These are phyloP conservation scores for Komagataella populi DNA, from an alignment of 805 yeast genomes.

Conservation along the genomic window DNA sequence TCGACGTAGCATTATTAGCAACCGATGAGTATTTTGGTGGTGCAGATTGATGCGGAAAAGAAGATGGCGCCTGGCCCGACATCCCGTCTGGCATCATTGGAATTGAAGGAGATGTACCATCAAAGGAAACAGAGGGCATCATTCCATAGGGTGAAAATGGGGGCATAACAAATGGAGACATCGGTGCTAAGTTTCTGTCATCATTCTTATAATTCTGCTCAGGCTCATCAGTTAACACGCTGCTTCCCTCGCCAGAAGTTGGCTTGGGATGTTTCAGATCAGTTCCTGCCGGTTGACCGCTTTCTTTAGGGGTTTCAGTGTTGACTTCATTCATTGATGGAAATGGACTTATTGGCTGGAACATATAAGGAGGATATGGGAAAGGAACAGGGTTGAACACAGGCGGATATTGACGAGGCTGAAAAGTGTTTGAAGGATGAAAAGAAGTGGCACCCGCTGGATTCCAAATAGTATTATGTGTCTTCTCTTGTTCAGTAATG, in stretches of 20 bases:
- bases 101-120: slow-evolving; percentile 9
- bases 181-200: slow-evolving; percentile 2
- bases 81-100: slow-evolving; percentile 1
- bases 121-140: slow-evolving; percentile 12
- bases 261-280: neutral
- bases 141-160: slow-evolving; percentile 34
- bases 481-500: slow-evolving; percentile 3
- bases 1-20: neutral
- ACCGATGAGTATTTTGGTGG: neutral
- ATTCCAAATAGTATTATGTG: slow-evolving; percentile 39
- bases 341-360: slow-evolving; percentile 1
- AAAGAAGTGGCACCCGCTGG: slow-evolving; percentile 52
- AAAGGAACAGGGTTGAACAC: neutral
- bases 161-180: slow-evolving; percentile 31
- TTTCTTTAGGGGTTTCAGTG: neutral
- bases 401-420: neutral
- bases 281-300: neutral
- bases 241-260: neutral
- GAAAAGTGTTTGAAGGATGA: slow-evolving; percentile 26
- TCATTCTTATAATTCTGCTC: slow-evolving; percentile 4
- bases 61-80: neutral
- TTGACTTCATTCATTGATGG: neutral
- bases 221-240: neutral
- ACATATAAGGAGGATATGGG: neutral
- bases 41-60: neutral